phyloP scores from a whole-genome alignment of 2,329 filamentous ascomycete species.

The Fusarium sp. region DNA sequence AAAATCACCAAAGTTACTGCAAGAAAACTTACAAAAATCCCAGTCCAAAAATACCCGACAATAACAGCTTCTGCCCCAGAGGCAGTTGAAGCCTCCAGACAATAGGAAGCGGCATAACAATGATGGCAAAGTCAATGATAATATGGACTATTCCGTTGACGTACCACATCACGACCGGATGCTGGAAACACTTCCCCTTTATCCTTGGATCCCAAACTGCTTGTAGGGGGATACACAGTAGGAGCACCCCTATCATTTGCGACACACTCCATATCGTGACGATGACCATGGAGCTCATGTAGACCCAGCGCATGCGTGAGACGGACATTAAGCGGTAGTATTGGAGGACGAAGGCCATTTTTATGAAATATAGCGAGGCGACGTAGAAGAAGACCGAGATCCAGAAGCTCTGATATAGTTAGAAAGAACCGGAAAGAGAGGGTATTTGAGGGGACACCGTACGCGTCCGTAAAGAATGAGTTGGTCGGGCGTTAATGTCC shows the following conservation, averaged over 20 bases:
- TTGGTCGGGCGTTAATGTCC: conserved; percentile 1
- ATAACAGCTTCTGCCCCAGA: conserved; percentile 13
- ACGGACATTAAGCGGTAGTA: conserved; percentile 37
- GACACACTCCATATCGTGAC: not conserved
- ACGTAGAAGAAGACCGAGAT: conserved; percentile 33
- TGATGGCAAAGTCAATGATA: conserved; percentile 25
- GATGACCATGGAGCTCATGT: not conserved
- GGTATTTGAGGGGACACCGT: accelerated
- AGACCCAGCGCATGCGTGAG: conserved; percentile 23
- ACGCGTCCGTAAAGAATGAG: conserved; percentile 14
- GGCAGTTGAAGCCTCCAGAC: conserved; percentile 30
- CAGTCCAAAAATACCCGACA: conserved; percentile 28
- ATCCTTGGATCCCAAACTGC: conserved; percentile 27
- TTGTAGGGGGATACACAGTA: conserved; percentile 1
- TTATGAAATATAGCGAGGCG: conserved; percentile 1
- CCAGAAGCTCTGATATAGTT: conserved; percentile 30
- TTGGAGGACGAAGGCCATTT: conserved; percentile 35
- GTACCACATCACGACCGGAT: conserved; percentile 4
- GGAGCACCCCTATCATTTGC: not conserved
- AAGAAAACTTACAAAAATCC: conserved; percentile 26
- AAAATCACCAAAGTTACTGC: accelerated
- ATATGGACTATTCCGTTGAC: conserved; percentile 26
- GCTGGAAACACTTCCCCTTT: conserved; percentile 2
- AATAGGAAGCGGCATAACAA: conserved; percentile 30
- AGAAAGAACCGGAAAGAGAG: accelerated